phyloP scores from a whole-genome alignment of 176 grass and related monocot genomes.

The Avena insularis region DNA sequence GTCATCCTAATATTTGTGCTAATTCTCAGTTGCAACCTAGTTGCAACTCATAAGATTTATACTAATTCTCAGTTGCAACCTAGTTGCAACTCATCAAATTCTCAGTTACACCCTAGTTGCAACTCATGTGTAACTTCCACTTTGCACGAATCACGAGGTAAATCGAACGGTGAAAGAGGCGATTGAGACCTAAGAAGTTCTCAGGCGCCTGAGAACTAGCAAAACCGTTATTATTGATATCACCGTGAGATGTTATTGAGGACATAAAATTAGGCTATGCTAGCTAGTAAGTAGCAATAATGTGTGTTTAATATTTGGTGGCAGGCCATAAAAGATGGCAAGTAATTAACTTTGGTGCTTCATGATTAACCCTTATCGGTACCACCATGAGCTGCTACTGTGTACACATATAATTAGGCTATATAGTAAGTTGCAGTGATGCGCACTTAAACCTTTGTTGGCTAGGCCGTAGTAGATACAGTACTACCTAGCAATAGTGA shows the following conservation, averaged over 20 bases:
- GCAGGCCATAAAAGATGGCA: conserved; percentile 13
- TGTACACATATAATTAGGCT: conserved; percentile 22
- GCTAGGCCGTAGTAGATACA: conserved; percentile 2
- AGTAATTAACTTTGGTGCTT: no score
- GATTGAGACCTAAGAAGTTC: no score
- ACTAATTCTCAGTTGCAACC: no score
- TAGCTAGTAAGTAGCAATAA: conserved; percentile 20
- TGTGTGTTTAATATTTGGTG: conserved; percentile 24
- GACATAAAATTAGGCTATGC: neutral
- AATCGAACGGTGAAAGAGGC: no score
- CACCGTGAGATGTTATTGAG: neutral
- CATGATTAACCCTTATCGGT: conserved; percentile 22
- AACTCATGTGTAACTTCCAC: no score
- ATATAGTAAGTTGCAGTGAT: conserved; percentile 20
- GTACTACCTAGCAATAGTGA: neutral
- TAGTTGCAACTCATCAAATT: no score
- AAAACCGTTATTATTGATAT: neutral
- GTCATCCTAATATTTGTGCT: no score
- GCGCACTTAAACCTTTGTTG: conserved; percentile 25
- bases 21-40: no score
- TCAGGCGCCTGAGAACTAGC: no score
- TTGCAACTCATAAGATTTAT: no score
- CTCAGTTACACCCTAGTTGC: no score
- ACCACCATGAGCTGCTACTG: conserved; percentile 29
- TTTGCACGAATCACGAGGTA: no score